phyloP scores from a whole-genome alignment of 2,329 filamentous ascomycete species.

The Purpureocillium takamizusanense region DNA sequence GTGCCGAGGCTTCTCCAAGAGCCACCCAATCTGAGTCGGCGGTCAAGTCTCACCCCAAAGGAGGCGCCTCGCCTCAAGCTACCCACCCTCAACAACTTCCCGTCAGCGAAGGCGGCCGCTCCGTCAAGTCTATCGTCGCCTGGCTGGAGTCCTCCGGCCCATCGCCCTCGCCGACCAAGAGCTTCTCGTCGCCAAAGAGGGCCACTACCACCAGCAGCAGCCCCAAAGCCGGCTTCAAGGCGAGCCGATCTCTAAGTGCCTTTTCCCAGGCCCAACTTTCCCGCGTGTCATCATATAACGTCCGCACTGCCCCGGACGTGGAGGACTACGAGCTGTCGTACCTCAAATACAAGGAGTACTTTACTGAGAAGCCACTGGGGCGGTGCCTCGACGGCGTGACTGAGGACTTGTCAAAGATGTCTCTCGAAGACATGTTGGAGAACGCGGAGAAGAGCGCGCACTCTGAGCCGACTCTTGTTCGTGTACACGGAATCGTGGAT shows the following conservation, averaged over 20 bases:
- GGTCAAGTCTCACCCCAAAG: too few relatives aligned
- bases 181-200: too few relatives aligned
- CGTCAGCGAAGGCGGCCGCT: slow-evolving; percentile 7
- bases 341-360: slow-evolving; percentile 22
- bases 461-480: slow-evolving; percentile 1
- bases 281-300: background rate
- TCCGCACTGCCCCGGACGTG: slow-evolving; percentile 7
- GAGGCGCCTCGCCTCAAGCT: too few relatives aligned
- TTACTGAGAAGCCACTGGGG: slow-evolving; percentile 17
- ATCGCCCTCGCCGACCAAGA: slow-evolving; percentile 1
- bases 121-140: slow-evolving; percentile 21
- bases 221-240: too few relatives aligned
- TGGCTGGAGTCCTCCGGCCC: slow-evolving; percentile 17
- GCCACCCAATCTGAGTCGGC: too few relatives aligned
- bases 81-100: too few relatives aligned
- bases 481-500: background rate
- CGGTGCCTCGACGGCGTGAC: slow-evolving; percentile 18
- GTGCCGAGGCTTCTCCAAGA: too few relatives aligned
- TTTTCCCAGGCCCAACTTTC: too few relatives aligned
- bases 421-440: slow-evolving; percentile 2
- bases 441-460: background rate
- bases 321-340: slow-evolving; percentile 22
- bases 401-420: background rate
- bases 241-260: too few relatives aligned
- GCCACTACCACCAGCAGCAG: too few relatives aligned